phyloP scores from a whole-genome alignment of 805 yeast genomes.

The Monosporozyma siamensis region DNA sequence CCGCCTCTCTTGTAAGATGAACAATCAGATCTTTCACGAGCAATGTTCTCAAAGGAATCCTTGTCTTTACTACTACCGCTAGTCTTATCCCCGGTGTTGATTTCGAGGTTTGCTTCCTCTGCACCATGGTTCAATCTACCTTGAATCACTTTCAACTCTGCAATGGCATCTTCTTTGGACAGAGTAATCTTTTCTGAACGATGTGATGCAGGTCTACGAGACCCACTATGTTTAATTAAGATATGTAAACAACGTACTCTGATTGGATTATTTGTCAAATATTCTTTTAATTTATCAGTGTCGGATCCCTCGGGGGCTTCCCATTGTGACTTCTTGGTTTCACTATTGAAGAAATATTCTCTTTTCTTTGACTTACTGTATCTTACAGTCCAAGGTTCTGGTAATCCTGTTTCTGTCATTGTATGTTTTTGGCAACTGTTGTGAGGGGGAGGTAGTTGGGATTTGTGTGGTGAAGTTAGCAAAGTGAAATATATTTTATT shows the following conservation, averaged over 20 bases:
- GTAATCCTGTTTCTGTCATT: conserved; percentile 56
- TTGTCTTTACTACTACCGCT: conserved; percentile 6
- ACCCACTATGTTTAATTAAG: conserved; percentile 70
- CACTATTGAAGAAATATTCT: conserved; percentile 72
- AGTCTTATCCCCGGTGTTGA: not conserved
- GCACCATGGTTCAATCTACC: conserved; percentile 37
- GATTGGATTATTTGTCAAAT: conserved; percentile 48
- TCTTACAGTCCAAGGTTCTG: conserved; percentile 74
- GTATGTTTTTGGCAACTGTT: not conserved
- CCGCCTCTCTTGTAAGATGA: conserved; percentile 81
- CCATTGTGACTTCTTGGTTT: conserved; percentile 74
- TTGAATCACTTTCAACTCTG: conserved; percentile 48
- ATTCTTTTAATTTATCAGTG: conserved; percentile 43
- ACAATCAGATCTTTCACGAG: conserved; percentile 80
- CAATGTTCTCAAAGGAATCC: conserved; percentile 51
- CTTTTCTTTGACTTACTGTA: conserved; percentile 71
- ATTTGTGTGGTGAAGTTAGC: not conserved
- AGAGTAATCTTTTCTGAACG: conserved; percentile 67
- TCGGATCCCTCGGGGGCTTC: conserved; percentile 84
- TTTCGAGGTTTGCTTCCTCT: conserved; percentile 37
- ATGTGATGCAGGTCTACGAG: conserved; percentile 91
- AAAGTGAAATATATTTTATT: too few relatives aligned
- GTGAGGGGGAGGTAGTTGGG: too few relatives aligned
- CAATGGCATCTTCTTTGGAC: conserved; percentile 74
- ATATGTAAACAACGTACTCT: conserved; percentile 76